A percentile compares a stretch with the other conserved stretches of the same genome.
Conservation (phyloP, 306 rosid genomes). For the Arachis hypogaea region DNA sequence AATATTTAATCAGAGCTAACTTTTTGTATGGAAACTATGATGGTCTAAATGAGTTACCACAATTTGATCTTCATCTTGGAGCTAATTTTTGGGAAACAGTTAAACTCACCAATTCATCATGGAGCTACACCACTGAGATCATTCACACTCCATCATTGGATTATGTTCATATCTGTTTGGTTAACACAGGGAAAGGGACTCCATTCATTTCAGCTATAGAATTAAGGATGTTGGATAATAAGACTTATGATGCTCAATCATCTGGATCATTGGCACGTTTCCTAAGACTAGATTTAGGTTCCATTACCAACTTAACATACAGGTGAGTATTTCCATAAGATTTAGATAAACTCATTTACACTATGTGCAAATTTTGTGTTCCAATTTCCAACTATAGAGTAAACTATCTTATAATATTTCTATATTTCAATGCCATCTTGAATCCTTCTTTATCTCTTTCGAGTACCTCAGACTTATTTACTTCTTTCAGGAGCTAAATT, state of each 20-base stretch:
- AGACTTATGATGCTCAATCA: conserved; percentile 25
- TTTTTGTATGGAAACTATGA: conserved; percentile 59
- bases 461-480: no score
- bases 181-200: conserved; percentile 42
- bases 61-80: conserved; percentile 55
- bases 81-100: conserved; percentile 45
- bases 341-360: not conserved
- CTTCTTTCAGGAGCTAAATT: no score
- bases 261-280: conserved; percentile 25
- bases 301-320: not conserved
- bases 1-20: conserved; percentile 34
- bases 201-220: conserved; percentile 56
- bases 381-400: no score
- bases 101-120: not conserved
- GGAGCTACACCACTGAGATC: not conserved
- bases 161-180: conserved; percentile 40
- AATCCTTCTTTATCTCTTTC: no score
- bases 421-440: no score
- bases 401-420: no score
- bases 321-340: conserved; percentile 19
- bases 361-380: not conserved
- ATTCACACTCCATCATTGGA: conserved; percentile 44
- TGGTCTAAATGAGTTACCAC: conserved; percentile 23
- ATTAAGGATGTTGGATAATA: conserved; percentile 42
- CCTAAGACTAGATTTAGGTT: conserved; percentile 37